Evolutionary conservation across 2,329 filamentous ascomycete genomes (phyloP).

Genomic region (Cercospora zeina): DNA sequence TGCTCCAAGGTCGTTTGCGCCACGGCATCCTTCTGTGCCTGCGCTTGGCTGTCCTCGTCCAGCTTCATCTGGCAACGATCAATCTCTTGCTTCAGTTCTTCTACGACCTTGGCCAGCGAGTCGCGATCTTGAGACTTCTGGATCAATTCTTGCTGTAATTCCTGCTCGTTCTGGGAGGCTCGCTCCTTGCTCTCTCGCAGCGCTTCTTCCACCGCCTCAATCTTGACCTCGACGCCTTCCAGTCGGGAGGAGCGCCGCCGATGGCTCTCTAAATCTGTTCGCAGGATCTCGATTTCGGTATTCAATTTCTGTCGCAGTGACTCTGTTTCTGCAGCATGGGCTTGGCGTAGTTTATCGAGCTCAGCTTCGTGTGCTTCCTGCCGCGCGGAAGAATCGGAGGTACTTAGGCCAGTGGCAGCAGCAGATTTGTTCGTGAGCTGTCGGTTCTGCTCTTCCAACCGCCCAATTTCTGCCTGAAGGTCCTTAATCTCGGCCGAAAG

Average conservation of each 20-base stretch:
- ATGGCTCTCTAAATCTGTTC: slow-evolving; percentile 34
- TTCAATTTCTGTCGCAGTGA: slow-evolving; percentile 30
- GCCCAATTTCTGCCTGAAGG: slow-evolving; percentile 31
- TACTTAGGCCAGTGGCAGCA: background rate
- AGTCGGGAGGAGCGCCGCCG: slow-evolving; percentile 32
- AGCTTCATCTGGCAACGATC: slow-evolving; percentile 40
- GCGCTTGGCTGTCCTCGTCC: slow-evolving; percentile 38
- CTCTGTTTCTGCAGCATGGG: slow-evolving; percentile 26
- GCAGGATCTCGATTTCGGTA: slow-evolving; percentile 30
- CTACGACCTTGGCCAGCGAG: slow-evolving; percentile 37
- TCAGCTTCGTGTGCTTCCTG: slow-evolving; percentile 4
- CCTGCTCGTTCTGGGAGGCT: slow-evolving; percentile 37
- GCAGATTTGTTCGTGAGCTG: slow-evolving; percentile 5
- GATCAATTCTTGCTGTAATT: slow-evolving; percentile 35
- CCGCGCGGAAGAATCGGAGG: background rate
- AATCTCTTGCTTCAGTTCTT: slow-evolving; percentile 40
- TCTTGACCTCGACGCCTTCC: slow-evolving; percentile 37
- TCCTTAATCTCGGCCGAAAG: slow-evolving; percentile 32
- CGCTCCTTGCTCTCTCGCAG: slow-evolving; percentile 33
- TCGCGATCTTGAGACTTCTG: slow-evolving; percentile 38
- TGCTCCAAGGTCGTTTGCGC: slow-evolving; percentile 27
- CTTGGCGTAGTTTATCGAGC: slow-evolving; percentile 19
- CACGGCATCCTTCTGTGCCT: slow-evolving; percentile 35
- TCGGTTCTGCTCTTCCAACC: slow-evolving; percentile 29
- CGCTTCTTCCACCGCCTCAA: slow-evolving; percentile 39